A percentile compares a stretch with the other conserved stretches of the same genome.
These are phyloP conservation scores for Fusarium sp. DNA, from an alignment of 2,329 filamentous ascomycete genomes.

Conservation along the genomic window DNA sequence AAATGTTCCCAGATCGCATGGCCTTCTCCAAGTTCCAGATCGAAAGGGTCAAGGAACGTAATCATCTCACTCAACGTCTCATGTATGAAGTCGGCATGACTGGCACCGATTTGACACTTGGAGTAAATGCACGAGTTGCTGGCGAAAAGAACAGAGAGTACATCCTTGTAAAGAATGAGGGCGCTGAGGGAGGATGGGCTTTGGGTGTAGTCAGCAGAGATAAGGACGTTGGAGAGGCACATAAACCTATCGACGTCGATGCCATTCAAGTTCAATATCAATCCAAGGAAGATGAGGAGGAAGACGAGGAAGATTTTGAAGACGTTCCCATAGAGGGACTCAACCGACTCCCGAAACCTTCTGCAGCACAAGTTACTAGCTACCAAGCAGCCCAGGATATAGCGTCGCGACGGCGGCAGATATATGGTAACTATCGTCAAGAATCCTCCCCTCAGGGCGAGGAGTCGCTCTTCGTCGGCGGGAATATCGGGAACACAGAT, in stretches of 20 bases:
- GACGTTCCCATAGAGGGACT: constrained; percentile 91
- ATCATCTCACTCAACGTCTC: constrained; percentile 90
- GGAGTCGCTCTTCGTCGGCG: constrained; percentile 56
- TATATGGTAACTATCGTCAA: constrained; percentile 35
- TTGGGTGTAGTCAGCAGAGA: constrained; percentile 90
- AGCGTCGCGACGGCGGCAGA: constrained; percentile 39
- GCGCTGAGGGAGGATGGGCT: constrained; percentile 94
- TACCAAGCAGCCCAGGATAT: constrained; percentile 40
- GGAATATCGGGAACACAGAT: constrained; percentile 38
- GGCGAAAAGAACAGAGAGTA: constrained; percentile 93
- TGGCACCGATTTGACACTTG: constrained; percentile 74
- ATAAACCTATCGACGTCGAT: constrained; percentile 94
- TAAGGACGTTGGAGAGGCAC: constrained; percentile 78
- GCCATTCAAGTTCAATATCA: constrained; percentile 65
- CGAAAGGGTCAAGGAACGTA: constrained; percentile 89
- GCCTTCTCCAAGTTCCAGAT: constrained; percentile 97
- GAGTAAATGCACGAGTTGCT: constrained; percentile 72
- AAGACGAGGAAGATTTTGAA: constrained; percentile 84
- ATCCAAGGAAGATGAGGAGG: constrained; percentile 67
- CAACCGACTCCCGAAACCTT: constrained; percentile 77
- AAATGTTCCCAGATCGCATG: constrained; percentile 98
- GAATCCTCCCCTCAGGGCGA: constrained; percentile 48
- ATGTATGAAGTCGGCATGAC: constrained; percentile 96
- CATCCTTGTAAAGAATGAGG: constrained; percentile 93
- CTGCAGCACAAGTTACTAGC: constrained; percentile 32